Conservation (phyloP, 805 yeast species). For the Saturnispora quitensis region DNA sequence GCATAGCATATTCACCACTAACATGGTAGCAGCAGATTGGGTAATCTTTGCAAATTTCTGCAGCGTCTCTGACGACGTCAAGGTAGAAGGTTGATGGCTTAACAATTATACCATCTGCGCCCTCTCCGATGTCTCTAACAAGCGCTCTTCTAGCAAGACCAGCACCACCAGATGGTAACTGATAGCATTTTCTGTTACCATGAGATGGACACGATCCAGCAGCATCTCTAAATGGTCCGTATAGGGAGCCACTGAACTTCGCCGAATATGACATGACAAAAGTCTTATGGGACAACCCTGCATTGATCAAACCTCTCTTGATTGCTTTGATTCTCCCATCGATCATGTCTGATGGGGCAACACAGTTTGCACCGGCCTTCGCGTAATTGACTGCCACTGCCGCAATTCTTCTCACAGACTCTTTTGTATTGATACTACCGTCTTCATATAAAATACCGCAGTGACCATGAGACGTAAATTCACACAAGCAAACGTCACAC, state of each 20-base stretch:
- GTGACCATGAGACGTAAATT: conserved; percentile 96
- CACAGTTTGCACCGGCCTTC: conserved; percentile 88
- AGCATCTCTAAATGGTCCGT: conserved; percentile 97
- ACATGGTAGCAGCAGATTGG: conserved; percentile 96
- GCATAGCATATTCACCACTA: conserved; percentile 95
- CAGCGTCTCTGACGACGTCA: conserved; percentile 84
- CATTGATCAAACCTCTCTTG: conserved; percentile 72
- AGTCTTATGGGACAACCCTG: conserved; percentile 76
- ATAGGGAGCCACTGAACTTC: conserved; percentile 81
- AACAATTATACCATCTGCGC: conserved; percentile 91
- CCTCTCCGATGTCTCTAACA: conserved; percentile 77
- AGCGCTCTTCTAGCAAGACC: conserved; percentile 93
- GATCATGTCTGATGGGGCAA: conserved; percentile 97
- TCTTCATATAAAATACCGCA: conserved; percentile 88
- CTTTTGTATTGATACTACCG: conserved; percentile 70
- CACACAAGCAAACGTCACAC: conserved; percentile 95
- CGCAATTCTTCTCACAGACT: conserved; percentile 73
- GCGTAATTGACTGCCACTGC: conserved; percentile 95
- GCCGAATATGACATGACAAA: conserved; percentile 92
- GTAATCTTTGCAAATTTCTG: conserved; percentile 68
- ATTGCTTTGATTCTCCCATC: conserved; percentile 91
- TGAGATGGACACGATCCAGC: conserved; percentile 84
- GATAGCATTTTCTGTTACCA: conserved; percentile 91
- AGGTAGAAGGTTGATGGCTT: conserved; percentile 94
- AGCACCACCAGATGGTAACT: conserved; percentile 84